Evolutionary conservation across 2,329 filamentous ascomycete genomes (phyloP).

Genomic region (Phaeomoniella chlamydospora): DNA sequence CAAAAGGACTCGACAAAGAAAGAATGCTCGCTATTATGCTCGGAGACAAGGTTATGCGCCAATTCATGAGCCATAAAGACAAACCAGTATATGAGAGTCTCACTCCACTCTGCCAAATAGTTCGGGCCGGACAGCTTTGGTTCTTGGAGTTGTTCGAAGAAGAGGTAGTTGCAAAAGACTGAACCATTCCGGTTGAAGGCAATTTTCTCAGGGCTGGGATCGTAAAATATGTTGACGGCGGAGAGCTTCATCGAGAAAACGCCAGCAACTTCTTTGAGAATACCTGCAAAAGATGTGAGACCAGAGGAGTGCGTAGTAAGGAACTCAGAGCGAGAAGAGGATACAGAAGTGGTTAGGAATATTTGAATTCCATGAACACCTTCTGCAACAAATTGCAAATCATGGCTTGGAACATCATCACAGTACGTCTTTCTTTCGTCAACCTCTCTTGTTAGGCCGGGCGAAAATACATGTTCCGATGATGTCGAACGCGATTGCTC

Average conservation of each 20-base stretch:
- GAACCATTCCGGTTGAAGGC: constrained; percentile 82
- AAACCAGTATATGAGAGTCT: constrained; percentile 80
- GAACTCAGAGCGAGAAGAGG: constrained; percentile 37
- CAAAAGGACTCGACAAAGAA: constrained; percentile 49
- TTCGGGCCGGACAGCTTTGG: constrained; percentile 25
- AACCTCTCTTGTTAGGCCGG: constrained; percentile 56
- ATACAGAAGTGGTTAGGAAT: constrained; percentile 47
- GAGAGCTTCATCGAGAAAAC: constrained; percentile 58
- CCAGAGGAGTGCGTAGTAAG: constrained; percentile 43
- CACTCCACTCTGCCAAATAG: constrained; percentile 36
- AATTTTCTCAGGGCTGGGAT: constrained; percentile 64
- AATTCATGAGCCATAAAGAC: constrained; percentile 91
- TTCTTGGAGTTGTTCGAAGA: constrained; percentile 68
- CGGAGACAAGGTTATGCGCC: constrained; percentile 75
- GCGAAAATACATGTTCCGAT: constrained; percentile 57
- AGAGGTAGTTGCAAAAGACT: constrained; percentile 87
- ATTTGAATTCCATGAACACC: constrained; percentile 60
- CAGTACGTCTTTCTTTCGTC: constrained; percentile 79
- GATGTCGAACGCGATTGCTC: constrained; percentile 64
- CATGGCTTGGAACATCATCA: constrained; percentile 58
- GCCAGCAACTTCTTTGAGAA: constrained; percentile 54
- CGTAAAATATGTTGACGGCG: constrained; percentile 76
- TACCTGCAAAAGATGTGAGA: constrained; percentile 53
- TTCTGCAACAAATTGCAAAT: constrained; percentile 57
- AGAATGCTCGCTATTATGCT: constrained; percentile 66